A percentile compares a stretch with the other conserved stretches of the same genome.
Evolutionary conservation across 2,329 filamentous ascomycete species (phyloP).

Genomic region (Aspergillus sojae): DNA sequence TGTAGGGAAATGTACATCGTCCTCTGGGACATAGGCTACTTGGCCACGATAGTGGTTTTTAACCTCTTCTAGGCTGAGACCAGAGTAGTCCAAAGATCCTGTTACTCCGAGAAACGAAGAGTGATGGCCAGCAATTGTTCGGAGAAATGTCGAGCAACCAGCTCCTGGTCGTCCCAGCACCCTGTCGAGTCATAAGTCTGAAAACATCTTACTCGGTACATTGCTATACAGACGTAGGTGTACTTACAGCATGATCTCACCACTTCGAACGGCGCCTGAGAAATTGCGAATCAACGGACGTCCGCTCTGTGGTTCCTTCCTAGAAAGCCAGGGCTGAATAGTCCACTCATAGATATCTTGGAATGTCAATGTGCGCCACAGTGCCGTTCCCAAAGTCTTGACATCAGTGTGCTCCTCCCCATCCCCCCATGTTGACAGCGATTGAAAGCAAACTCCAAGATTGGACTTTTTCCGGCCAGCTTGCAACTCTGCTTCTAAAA

Average conservation of each 20-base stretch:
- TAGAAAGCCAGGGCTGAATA: conserved; percentile 51
- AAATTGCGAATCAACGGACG: conserved; percentile 64
- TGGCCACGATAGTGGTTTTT: conserved; percentile 68
- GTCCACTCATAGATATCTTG: conserved; percentile 64
- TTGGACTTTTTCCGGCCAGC: conserved; percentile 66
- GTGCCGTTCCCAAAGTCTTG: conserved; percentile 68
- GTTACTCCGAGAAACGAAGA: conserved; percentile 64
- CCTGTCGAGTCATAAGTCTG: conserved; percentile 16
- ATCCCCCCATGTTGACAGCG: conserved; percentile 70
- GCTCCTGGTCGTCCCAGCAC: conserved; percentile 69
- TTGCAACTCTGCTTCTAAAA: conserved; percentile 71
- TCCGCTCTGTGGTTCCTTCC: conserved; percentile 48
- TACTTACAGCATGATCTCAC: conserved; percentile 64
- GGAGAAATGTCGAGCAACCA: conserved; percentile 73
- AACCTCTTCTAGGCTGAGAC: conserved; percentile 65
- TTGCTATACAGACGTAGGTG: not conserved
- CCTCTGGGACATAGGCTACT: conserved; percentile 72
- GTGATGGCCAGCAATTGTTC: conserved; percentile 68
- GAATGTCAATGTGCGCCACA: conserved; percentile 75
- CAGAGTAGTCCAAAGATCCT: conserved; percentile 70
- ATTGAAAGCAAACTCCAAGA: conserved; percentile 72
- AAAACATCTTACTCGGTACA: not conserved
- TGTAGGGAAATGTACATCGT: conserved; percentile 70
- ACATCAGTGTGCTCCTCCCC: conserved; percentile 65
- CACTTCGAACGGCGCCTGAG: conserved; percentile 64